These are phyloP conservation scores for Botrytis cinerea DNA, from an alignment of 2,329 filamentous ascomycete genomes.

Conservation along the genomic window DNA sequence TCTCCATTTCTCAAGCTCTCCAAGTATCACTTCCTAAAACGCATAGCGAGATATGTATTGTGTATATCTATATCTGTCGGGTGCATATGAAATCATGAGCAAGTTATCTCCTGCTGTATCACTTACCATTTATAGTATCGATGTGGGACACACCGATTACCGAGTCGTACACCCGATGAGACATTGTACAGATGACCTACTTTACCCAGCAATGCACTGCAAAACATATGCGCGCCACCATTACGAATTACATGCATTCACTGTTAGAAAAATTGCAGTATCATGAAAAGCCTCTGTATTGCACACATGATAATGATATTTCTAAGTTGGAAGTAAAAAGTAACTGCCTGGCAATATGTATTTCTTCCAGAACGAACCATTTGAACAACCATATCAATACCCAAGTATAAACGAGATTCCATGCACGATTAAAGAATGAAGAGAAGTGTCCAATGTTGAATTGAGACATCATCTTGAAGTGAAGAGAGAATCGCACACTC, in stretches of 20 bases:
- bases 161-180: constrained; percentile 5
- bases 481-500: neutral
- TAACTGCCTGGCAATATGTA: constrained; percentile 10
- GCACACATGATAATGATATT: neutral
- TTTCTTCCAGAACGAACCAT: neutral
- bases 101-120: neutral
- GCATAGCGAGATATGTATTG: neutral
- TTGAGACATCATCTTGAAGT: neutral
- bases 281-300: neutral
- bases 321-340: neutral
- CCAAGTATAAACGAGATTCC: constrained; percentile 5
- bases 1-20: neutral
- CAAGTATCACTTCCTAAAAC: neutral
- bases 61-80: neutral
- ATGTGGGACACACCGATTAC: neutral
- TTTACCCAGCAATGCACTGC: neutral
- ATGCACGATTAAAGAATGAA: constrained; percentile 3
- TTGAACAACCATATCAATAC: neutral
- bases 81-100: neutral
- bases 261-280: neutral
- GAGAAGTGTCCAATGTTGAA: constrained; percentile 16
- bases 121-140: neutral
- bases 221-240: neutral
- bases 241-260: neutral
- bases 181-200: neutral